Conservation (phyloP, 1,284 basidiomycete genomes). For the Cronartium quercuum region DNA sequence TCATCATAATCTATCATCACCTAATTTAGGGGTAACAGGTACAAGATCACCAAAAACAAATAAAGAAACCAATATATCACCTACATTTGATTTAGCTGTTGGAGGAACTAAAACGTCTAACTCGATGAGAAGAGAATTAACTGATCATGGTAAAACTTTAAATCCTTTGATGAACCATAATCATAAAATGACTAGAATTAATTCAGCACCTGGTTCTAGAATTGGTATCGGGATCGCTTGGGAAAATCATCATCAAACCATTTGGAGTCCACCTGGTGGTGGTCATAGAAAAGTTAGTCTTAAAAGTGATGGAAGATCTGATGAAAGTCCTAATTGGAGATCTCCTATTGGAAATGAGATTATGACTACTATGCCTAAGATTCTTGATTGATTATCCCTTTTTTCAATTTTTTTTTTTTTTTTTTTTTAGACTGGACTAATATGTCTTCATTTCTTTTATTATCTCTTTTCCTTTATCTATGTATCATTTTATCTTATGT, state of each 20-base stretch:
- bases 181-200: conserved; percentile 24
- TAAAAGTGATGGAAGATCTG: background rate
- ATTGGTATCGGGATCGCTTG: conserved; percentile 30
- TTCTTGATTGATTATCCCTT: background rate
- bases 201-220: conserved; percentile 10
- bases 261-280: background rate
- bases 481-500: too few species aligned
- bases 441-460: background rate
- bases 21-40: background rate
- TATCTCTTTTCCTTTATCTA: too few species aligned
- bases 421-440: background rate
- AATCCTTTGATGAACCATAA: too few species aligned
- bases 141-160: too few species aligned
- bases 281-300: background rate
- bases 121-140: conserved; percentile 25
- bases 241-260: conserved; percentile 6
- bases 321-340: conserved; percentile 15
- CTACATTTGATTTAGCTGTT: conserved; percentile 12
- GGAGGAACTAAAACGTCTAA: too few species aligned
- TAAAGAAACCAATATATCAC: background rate
- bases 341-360: conserved; percentile 4
- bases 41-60: background rate
- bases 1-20: background rate
- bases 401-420: background rate
- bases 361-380: background rate